Conservation (phyloP, 2,329 filamentous ascomycete genomes). For the Phialocephala sp. region DNA sequence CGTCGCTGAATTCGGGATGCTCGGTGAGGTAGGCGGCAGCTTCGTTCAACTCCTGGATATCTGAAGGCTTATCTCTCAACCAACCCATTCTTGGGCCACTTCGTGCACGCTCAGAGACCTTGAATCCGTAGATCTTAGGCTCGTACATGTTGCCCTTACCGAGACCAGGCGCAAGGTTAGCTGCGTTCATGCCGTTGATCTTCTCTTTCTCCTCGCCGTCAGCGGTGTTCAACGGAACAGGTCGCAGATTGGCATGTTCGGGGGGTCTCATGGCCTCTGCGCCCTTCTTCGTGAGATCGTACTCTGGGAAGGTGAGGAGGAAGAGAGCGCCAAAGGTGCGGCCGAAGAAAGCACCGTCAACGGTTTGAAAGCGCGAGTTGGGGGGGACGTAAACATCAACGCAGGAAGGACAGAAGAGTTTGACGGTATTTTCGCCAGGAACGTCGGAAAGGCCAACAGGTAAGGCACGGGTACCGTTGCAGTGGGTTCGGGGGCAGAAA, state of each 20-base stretch:
- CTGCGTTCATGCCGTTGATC: conserved; percentile 85
- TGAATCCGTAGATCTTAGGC: conserved; percentile 95
- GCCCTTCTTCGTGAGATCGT: conserved; percentile 80
- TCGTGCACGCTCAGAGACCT: conserved; percentile 86
- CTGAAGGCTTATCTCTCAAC: conserved; percentile 82
- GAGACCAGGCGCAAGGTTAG: conserved; percentile 88
- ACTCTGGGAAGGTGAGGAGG: conserved; percentile 97
- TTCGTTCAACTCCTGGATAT: conserved; percentile 87
- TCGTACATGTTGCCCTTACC: conserved; percentile 87
- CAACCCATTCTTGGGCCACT: conserved; percentile 97
- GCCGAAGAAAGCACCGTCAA: conserved; percentile 97
- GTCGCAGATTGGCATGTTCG: conserved; percentile 40
- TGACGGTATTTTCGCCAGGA: conserved; percentile 95
- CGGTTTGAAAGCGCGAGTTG: conserved; percentile 95
- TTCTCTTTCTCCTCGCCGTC: conserved; percentile 52
- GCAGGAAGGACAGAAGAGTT: conserved; percentile 96
- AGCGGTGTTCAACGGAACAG: conserved; percentile 45
- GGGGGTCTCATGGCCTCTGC: conserved; percentile 57
- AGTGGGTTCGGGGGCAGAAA: conserved; percentile 91
- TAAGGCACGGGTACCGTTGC: conserved; percentile 86
- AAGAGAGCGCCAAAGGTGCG: conserved; percentile 97
- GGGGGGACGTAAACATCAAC: conserved; percentile 97
- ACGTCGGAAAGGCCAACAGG: conserved; percentile 95
- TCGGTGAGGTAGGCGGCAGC: conserved; percentile 59
- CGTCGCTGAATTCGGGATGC: conserved; percentile 61